Percentiles rank a stretch among this genome's conserved stretches.
Conservation (phyloP, 2,329 filamentous ascomycete genomes). For the Fusarium sublunatum region DNA sequence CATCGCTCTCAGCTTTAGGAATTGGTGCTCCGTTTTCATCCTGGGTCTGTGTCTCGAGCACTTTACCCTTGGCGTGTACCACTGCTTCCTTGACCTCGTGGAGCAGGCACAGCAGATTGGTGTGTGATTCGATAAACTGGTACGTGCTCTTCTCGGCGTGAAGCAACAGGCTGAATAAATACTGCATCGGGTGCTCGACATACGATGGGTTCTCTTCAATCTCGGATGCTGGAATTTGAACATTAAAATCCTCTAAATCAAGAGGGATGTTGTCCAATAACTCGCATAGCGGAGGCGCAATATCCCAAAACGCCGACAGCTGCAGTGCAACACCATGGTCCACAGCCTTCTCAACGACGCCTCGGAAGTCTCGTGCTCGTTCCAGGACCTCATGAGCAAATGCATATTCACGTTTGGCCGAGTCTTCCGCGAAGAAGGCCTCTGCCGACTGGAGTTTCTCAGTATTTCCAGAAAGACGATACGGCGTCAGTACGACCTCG, state of each 20-base stretch:
- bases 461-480: slow-evolving; percentile 77
- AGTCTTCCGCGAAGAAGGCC: slow-evolving; percentile 85
- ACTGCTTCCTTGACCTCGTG: slow-evolving; percentile 90
- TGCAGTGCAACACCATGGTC: slow-evolving; percentile 90
- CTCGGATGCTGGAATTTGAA: slow-evolving; percentile 83
- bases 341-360: slow-evolving; percentile 85
- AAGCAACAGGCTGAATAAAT: slow-evolving; percentile 84
- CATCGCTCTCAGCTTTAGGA: slow-evolving; percentile 49
- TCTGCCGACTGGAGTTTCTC: slow-evolving; percentile 84
- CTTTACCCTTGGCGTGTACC: slow-evolving; percentile 73
- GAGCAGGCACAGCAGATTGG: slow-evolving; percentile 86
- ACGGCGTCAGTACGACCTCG: slow-evolving; percentile 84
- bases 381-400: slow-evolving; percentile 78
- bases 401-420: slow-evolving; percentile 74
- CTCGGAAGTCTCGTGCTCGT: slow-evolving; percentile 80
- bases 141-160: slow-evolving; percentile 94
- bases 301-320: slow-evolving; percentile 96
- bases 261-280: slow-evolving; percentile 83
- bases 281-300: slow-evolving; percentile 82
- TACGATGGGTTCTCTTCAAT: slow-evolving; percentile 89
- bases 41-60: slow-evolving; percentile 72
- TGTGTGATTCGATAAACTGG: slow-evolving; percentile 96
- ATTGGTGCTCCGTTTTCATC: slow-evolving; percentile 52
- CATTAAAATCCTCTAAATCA: slow-evolving; percentile 68
- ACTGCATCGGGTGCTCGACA: slow-evolving; percentile 83